Base-by-base conservation (phyloP, 805 yeast genomes). In the Suhomyces sp. region DNA sequence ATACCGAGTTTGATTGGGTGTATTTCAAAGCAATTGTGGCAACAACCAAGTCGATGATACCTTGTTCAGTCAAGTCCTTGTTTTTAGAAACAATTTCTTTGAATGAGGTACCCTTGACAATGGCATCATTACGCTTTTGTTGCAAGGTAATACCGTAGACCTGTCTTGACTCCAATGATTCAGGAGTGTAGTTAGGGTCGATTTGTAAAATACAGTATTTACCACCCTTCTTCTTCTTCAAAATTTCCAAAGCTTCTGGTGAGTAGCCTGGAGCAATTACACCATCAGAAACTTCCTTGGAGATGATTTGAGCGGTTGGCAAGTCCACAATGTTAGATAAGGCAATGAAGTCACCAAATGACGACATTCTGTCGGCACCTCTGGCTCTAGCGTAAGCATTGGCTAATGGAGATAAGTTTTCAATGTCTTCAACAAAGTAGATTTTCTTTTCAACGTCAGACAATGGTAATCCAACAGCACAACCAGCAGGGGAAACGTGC, bases 331-430 rank as follows among this genome's bases (percentile, higher is more conserved):
- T 89, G 80, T 93, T 93, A 56, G 97, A 91, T 59, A 94, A 80
- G 45, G 99, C 99, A 66, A 94, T 94, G 81, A 91, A 94, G 76
- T 94, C 99, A 69, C 99, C 99, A 69, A 94, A 94, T 12, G 97
- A 89, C 5, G 97, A 92, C 99, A 94, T 94, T 82, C 99, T 87
- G 76, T 94, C 99, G 61, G 99, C 99, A 73, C 99, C 99, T 76
- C 99, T 89, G 52, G 99, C 99, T 77, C 98, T 89, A 37, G 99
- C 99, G 67, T 94, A 94, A 53, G 99, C 99, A 67, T 88, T 87
- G 57, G 99, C 99, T 67, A 94, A 81, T 51, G 99, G 98, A 10
- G 97, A 89, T 69, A 94, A 79, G 80, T 92, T 89, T 73, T 89
- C 96, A 65, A 93, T 90, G 71, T 90, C 97, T 61, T 84, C 85